Evolutionary conservation across 140 eudicot genomes (phyloP), one percentile per base, ranked within the genome.

Genomic region (Ambrosia hybrid): DNA sequence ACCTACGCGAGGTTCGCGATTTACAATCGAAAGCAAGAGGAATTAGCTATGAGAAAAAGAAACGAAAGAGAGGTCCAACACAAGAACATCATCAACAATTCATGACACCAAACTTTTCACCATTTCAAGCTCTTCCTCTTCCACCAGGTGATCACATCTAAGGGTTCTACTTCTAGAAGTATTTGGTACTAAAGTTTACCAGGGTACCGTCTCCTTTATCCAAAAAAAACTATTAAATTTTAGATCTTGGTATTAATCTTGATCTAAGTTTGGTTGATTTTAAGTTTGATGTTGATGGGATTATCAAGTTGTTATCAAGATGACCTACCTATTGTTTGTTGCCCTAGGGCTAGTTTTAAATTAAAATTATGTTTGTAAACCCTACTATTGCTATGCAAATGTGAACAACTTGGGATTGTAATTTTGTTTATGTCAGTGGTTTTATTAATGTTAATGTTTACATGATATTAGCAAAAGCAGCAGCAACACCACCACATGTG

Each of bases 1-100:
- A 86, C 67, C 86, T 91, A 0, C 92, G 97, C 0, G 97, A 91
- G 46, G 97, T 91, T 56, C 88, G 97, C 2, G 97, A 91, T 67
- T 61, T 84, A 72, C 97, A 91, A 84, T 88, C 96, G 3, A 91
- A 88, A 78, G 97, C 97, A 4, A 56, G 97, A 59, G 97, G 97
- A 15, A 83, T 91, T 16, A 91, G 97, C 79, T 88, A 91, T 61
- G 96, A 88, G 78, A 91, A 91, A 73, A 91, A 91, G 87, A 88
- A 88, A 79, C 79, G 97, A 58, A 91, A 91, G 78, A 79, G 89
- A 43, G 92, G 86, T 11, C 85, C 88, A 49, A 74, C 78, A 16
- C 88, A 68, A 65, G 83, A 68, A 15, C 84, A 70, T 58, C 81
- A 80, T 58, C 81, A 80, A 56, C 80, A 73, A 30, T 57, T 48